These are phyloP conservation scores for Hydnomerulius pinastri DNA, from an alignment of 768 basidiomycete species.

Conservation along the genomic window DNA sequence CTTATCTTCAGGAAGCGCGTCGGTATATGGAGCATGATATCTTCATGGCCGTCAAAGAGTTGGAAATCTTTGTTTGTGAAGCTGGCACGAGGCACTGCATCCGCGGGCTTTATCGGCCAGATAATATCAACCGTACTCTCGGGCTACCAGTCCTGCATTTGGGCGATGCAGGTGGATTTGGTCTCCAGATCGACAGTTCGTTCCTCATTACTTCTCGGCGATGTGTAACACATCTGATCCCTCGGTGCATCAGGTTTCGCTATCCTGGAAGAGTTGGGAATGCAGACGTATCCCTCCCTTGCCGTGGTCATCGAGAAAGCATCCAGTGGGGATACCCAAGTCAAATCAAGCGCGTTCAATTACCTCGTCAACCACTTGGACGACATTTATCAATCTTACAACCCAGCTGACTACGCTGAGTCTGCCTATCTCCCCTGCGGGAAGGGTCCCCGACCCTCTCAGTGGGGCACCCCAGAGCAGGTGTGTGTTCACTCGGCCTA, in stretches of 20 bases:
- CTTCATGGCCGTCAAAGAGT: background rate
- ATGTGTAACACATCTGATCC: background rate
- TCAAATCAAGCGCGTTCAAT: constrained; percentile 61
- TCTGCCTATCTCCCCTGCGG: constrained; percentile 77
- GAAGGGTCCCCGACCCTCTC: constrained; percentile 39
- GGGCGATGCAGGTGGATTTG: constrained; percentile 27
- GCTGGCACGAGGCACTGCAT: constrained; percentile 4
- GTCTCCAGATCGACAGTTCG: background rate
- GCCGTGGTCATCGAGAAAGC: constrained; percentile 53
- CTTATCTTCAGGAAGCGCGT: background rate
- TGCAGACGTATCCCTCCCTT: constrained; percentile 65
- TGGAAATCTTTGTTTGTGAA: constrained; percentile 7
- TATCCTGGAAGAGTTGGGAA: constrained; percentile 66
- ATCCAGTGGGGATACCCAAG: constrained; percentile 50
- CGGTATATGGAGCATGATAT: background rate
- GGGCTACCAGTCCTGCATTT: constrained; percentile 85
- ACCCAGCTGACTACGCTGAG: constrained; percentile 49
- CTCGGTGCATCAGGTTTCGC: constrained; percentile 32
- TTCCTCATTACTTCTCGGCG: background rate
- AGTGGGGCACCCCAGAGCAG: constrained; percentile 64
- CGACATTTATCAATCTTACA: constrained; percentile 55
- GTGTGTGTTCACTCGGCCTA: constrained; percentile 36
- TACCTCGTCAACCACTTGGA: constrained; percentile 75
- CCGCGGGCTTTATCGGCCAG: constrained; percentile 81
- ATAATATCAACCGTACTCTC: constrained; percentile 62